phyloP scores from a whole-genome alignment of 768 basidiomycete genomes.

The Strobilomyces confusus region DNA sequence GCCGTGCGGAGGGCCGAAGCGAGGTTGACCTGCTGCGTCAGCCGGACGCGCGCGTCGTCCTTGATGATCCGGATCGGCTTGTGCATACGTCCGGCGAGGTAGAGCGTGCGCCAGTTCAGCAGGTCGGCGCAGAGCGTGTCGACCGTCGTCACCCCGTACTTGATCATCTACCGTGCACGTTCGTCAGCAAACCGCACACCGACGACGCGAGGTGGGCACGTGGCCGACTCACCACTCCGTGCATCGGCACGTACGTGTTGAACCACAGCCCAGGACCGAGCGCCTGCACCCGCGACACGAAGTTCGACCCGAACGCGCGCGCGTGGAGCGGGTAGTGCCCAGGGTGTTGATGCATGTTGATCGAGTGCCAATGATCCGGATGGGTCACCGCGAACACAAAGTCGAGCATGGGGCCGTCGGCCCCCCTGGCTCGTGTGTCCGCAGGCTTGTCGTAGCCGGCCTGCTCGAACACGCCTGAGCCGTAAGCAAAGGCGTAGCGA shows the following conservation, averaged over 20 bases:
- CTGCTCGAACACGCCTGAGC: constrained; percentile 93
- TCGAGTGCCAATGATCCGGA: constrained; percentile 88
- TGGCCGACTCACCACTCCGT: constrained; percentile 66
- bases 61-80: constrained; percentile 93
- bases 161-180: constrained; percentile 62
- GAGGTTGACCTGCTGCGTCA: constrained; percentile 93
- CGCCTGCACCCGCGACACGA: constrained; percentile 76
- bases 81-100: constrained; percentile 94
- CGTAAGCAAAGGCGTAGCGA: constrained; percentile 96
- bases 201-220: neutral
- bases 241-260: constrained; percentile 82
- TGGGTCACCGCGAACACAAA: constrained; percentile 97
- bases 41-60: constrained; percentile 86
- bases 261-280: constrained; percentile 91
- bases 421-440: constrained; percentile 23
- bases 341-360: constrained; percentile 91
- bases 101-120: constrained; percentile 88
- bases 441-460: constrained; percentile 58
- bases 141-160: constrained; percentile 94
- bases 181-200: neutral
- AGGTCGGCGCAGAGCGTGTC: constrained; percentile 88
- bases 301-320: constrained; percentile 76
- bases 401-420: constrained; percentile 79
- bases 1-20: constrained; percentile 87
- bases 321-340: constrained; percentile 88